These are phyloP conservation scores for grape (Vitis vinifera) DNA, from an alignment of 164 flowering plant genomes.

Conservation along the genomic window DNA sequence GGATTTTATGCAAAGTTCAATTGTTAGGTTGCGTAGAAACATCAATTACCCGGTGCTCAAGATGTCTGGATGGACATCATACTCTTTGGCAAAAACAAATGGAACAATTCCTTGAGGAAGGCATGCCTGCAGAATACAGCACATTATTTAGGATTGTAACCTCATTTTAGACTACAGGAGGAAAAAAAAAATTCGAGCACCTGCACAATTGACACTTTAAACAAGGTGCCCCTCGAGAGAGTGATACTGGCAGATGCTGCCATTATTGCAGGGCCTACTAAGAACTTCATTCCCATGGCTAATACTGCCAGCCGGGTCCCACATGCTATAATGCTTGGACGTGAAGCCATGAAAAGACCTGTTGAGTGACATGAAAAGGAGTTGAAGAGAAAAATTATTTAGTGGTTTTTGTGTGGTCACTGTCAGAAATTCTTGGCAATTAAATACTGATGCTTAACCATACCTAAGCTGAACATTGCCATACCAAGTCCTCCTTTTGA, in stretches of 20 bases:
- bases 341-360: conserved; percentile 88
- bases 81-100: conserved; percentile 81
- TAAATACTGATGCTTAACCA: not conserved
- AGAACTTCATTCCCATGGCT: conserved; percentile 59
- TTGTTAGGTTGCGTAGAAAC: not conserved
- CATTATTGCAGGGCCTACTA: conserved; percentile 71
- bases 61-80: conserved; percentile 64
- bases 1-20: not conserved
- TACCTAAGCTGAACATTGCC: conserved; percentile 96
- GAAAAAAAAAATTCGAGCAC: conserved; percentile 22
- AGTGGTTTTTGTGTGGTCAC: too few relatives aligned
- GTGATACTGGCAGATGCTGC: conserved; percentile 43
- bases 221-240: conserved; percentile 44
- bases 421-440: too few relatives aligned
- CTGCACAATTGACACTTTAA: conserved; percentile 72
- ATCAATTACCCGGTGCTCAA: conserved; percentile 67
- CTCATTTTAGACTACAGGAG: not conserved
- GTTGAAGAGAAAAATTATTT: too few relatives aligned
- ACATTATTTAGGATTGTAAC: conserved; percentile 4
- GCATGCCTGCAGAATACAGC: conserved; percentile 56
- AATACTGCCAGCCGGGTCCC: conserved; percentile 43
- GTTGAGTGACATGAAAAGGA: conserved; percentile 1
- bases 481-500: conserved; percentile 86
- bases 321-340: conserved; percentile 57
- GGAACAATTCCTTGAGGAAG: conserved; percentile 87